Conservation (phyloP, 1,284 basidiomycete species). For the Leccinum subrobustum region DNA sequence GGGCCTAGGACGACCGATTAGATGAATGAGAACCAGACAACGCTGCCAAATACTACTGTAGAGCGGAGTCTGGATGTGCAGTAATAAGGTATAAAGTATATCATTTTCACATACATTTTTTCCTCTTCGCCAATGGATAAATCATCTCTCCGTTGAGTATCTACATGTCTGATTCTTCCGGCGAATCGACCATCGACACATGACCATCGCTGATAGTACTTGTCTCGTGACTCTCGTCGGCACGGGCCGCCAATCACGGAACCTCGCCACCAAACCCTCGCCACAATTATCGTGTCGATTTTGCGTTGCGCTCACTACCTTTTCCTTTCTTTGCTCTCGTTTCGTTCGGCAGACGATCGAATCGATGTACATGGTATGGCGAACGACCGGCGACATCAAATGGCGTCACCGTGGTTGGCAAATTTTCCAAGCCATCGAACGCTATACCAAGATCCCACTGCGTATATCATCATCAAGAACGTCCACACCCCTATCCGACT, state of each 20-base stretch:
- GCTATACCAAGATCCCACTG: conserved; percentile 49
- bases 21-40: background rate
- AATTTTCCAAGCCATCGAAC: conserved; percentile 71
- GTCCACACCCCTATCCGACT: conserved; percentile 41
- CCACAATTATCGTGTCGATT: background rate
- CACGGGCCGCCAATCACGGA: no score
- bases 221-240: no score
- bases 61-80: background rate
- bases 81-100: no score
- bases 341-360: conserved; percentile 54
- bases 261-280: no score
- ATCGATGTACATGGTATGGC: conserved; percentile 68
- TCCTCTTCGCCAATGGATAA: no score
- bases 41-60: no score
- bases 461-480: conserved; percentile 55
- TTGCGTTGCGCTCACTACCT: background rate
- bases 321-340: background rate
- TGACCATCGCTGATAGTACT: no score
- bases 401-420: conserved; percentile 79
- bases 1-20: background rate
- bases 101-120: no score
- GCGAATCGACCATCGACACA: no score
- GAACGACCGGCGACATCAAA: conserved; percentile 61
- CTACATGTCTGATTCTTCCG: no score
- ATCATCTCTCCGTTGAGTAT: background rate